Percentiles rank a stretch among this genome's conserved stretches.
Evolutionary conservation across 768 basidiomycete genomes (phyloP).

Genomic region (Suillus brevipes): DNA sequence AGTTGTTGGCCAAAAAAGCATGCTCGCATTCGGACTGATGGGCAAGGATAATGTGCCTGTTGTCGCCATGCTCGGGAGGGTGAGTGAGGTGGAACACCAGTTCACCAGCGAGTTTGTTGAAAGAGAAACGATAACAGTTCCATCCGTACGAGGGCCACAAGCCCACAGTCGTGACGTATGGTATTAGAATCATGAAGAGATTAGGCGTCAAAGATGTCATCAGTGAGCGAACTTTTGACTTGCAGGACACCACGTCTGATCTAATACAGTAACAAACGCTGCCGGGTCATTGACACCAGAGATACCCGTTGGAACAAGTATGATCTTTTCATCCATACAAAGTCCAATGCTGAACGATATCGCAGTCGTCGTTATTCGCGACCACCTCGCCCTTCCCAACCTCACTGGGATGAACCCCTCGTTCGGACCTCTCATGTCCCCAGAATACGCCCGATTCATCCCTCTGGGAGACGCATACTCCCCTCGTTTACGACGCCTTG

Average conservation of each 20-base stretch:
- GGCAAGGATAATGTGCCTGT: constrained; percentile 71
- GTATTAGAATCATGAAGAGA: constrained; percentile 75
- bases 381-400: constrained; percentile 82
- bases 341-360: constrained; percentile 11
- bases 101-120: not conserved
- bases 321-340: constrained; percentile 23
- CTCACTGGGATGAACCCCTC: constrained; percentile 78
- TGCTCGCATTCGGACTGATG: constrained; percentile 78
- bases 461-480: constrained; percentile 87
- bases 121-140: constrained; percentile 46
- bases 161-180: constrained; percentile 69
- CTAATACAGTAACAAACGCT: constrained; percentile 76
- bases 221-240: constrained; percentile 46
- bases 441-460: constrained; percentile 70
- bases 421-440: constrained; percentile 65
- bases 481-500: constrained; percentile 61
- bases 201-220: constrained; percentile 77
- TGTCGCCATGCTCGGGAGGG: constrained; percentile 88
- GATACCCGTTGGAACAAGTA: constrained; percentile 81
- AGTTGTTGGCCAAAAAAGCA: constrained; percentile 84
- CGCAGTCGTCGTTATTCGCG: constrained; percentile 78
- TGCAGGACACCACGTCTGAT: not conserved
- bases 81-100: constrained; percentile 32
- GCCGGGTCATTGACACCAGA: constrained; percentile 76
- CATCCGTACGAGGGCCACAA: constrained; percentile 85